Evolutionary conservation across 1,139 yeast genomes (phyloP), one percentile per base, ranked within the genome.

Genomic region (Yamadazyma triangularis): DNA sequence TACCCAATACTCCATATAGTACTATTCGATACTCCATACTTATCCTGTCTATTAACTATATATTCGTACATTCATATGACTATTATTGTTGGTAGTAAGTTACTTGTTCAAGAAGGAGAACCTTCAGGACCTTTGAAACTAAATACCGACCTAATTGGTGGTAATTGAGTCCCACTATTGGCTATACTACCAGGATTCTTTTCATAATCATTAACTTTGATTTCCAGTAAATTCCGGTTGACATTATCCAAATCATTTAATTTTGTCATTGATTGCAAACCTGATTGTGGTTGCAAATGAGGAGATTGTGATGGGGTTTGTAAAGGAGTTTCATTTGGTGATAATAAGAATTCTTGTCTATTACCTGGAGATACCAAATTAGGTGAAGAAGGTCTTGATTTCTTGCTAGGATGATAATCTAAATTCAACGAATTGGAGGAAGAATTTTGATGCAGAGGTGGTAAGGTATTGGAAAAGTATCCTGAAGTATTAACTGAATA

Each of bases 261-360:
- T 4, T 13, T 13, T n/a, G 30, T 15, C 12, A 33, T 37, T 21
- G 45, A 47, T n/a, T n/a, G n/a, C n/a, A n/a, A n/a, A n/a, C n/a
- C n/a, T n/a, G n/a, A n/a, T n/a, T n/a, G n/a, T 2, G 70, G 60
- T 25, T 48, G 54, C 38, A 65, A 49, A 28, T 56, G 66, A 4
- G 73, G 73, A 22, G 70, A 60, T 32, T 65, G 70, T 16, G 57
- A 50, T n/a, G 73, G 73, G 0, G 73, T 66, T 35, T 61, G 67
- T 23, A 60, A 44, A 8, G 70, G 70, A 3, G 70, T 63, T 13
- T 62, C 68, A 31, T 48, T 50, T 3, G 70, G 70, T 9, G 64
- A 44, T 26, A 50, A 18, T 18, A 18, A 18, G 9, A 18, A 18
- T 18, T 18, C 20, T 18, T 18, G 20, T 18, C 9, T 18, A 18